Evolutionary conservation across 1,284 basidiomycete species (phyloP).

Genomic region (Anthracocystis setariae): DNA sequence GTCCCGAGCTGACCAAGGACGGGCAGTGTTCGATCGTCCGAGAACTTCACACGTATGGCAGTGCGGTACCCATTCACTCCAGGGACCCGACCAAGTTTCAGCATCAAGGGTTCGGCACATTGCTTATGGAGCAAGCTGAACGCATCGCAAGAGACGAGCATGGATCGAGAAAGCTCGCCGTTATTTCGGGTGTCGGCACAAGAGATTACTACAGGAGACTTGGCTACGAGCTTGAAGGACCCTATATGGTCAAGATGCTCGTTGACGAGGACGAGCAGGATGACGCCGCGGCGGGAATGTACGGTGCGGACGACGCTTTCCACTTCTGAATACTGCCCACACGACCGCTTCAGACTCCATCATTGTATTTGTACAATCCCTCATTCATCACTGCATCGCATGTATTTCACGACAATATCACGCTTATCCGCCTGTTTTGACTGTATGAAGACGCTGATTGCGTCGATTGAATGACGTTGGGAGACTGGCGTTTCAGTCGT

Average conservation of each 20-base stretch:
- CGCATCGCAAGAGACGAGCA: constrained; percentile 98
- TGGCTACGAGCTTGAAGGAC: constrained; percentile 93
- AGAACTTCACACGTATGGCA: constrained; percentile 98
- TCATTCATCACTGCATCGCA: background rate
- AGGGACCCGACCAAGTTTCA: constrained; percentile 88
- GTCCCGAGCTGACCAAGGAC: constrained; percentile 85
- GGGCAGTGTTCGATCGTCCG: constrained; percentile 90
- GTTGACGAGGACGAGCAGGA: constrained; percentile 35
- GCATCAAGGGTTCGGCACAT: constrained; percentile 87
- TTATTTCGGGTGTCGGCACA: constrained; percentile 95
- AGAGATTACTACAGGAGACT: constrained; percentile 92
- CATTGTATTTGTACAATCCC: constrained; percentile 5
- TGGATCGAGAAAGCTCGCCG: constrained; percentile 90
- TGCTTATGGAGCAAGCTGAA: constrained; percentile 99
- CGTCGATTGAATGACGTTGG: background rate
- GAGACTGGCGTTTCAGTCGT: too few species aligned
- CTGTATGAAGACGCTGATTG: too few species aligned
- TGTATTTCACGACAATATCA: background rate
- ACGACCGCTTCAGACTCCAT: background rate
- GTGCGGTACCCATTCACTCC: constrained; percentile 94
- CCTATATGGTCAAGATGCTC: constrained; percentile 71
- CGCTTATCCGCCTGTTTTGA: too few species aligned
- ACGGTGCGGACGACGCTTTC: constrained; percentile 11
- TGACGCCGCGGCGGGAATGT: constrained; percentile 3
- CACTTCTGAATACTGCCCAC: constrained; percentile 18